Conservation (phyloP, 2,329 filamentous ascomycete species). For the Knufia fluminis region DNA sequence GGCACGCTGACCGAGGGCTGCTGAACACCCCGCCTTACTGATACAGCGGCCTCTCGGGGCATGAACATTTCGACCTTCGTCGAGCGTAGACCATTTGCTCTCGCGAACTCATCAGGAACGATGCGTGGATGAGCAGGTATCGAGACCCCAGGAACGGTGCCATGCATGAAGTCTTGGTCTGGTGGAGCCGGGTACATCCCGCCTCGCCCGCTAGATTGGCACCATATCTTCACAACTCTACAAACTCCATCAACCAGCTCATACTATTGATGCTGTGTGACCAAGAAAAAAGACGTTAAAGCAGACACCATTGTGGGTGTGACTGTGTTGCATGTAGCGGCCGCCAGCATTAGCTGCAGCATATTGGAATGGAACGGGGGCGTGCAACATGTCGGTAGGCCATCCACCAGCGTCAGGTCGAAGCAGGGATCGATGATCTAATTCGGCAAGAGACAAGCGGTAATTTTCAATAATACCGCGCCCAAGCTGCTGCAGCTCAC, state of each 20-base stretch:
- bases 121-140: too few species aligned
- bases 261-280: background rate
- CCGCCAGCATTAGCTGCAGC: background rate
- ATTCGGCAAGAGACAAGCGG: conserved; percentile 8
- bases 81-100: too few species aligned
- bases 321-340: background rate
- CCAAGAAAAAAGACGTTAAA: background rate
- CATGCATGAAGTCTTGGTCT: background rate
- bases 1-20: too few species aligned
- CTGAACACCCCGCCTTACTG: too few species aligned
- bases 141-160: too few species aligned
- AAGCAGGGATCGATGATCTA: conserved; percentile 4
- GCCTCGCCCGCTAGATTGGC: background rate
- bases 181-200: background rate
- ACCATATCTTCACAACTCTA: background rate
- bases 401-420: background rate
- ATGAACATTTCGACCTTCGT: too few species aligned
- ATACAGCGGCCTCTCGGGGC: too few species aligned
- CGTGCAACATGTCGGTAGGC: conserved; percentile 4
- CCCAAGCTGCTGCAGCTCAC: conserved; percentile 5
- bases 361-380: background rate
- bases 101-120: too few species aligned
- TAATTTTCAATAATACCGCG: conserved; percentile 6
- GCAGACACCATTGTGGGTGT: background rate
- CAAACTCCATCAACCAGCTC: background rate